A percentile compares a stretch with the other conserved stretches of the same genome.
These are phyloP conservation scores for Verticillium tricorpus DNA, from an alignment of 2,329 filamentous ascomycete genomes.

Conservation along the genomic window DNA sequence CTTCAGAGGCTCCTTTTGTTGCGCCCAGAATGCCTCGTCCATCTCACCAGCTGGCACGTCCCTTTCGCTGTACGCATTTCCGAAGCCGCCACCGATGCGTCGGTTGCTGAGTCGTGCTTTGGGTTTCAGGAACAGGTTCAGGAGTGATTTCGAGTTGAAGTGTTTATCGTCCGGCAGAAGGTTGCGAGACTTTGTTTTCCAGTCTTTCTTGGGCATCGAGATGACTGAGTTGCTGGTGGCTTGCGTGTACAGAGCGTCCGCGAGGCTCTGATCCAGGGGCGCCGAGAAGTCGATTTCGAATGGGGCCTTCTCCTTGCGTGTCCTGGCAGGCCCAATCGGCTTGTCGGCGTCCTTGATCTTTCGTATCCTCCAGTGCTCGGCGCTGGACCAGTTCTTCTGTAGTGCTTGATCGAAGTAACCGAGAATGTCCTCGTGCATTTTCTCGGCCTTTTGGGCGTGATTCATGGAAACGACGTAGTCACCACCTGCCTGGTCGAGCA, in stretches of 20 bases:
- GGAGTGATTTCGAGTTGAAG: conserved; percentile 88
- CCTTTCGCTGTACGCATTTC: conserved; percentile 34
- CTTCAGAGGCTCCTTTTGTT: conserved; percentile 52
- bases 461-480: conserved; percentile 79
- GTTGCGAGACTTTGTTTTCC: conserved; percentile 90
- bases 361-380: conserved; percentile 97
- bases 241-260: conserved; percentile 75
- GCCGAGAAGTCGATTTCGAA: conserved; percentile 90
- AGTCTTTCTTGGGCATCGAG: conserved; percentile 85
- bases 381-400: conserved; percentile 95
- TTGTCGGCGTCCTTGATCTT: conserved; percentile 80
- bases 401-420: conserved; percentile 96
- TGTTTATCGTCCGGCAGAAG: conserved; percentile 96
- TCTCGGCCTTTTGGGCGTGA: conserved; percentile 59
- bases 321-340: conserved; percentile 53
- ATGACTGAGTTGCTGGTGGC: conserved; percentile 78
- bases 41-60: conserved; percentile 66
- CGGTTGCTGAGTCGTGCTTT: conserved; percentile 76
- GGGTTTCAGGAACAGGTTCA: conserved; percentile 90
- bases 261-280: conserved; percentile 65
- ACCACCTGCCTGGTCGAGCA: conserved; percentile 62
- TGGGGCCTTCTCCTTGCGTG: conserved; percentile 90
- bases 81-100: conserved; percentile 47
- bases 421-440: conserved; percentile 87
- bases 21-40: conserved; percentile 95